These are phyloP conservation scores for Penicillium roqueforti DNA, from an alignment of 495 filamentous ascomycete genomes.

Conservation along the genomic window DNA sequence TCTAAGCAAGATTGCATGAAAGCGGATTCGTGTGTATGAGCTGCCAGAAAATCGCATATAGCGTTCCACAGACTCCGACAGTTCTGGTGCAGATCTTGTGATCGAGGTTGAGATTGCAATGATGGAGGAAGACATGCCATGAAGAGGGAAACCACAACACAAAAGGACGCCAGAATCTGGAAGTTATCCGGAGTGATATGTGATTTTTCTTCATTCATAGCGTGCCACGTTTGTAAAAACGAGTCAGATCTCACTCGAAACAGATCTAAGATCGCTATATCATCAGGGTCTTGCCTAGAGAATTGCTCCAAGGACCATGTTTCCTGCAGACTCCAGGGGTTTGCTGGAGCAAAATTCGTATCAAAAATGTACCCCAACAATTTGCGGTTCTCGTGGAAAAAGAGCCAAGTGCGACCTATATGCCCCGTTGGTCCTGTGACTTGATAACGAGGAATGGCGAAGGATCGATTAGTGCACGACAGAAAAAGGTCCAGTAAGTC, in stretches of 20 bases:
- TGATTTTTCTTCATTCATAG: slow-evolving; percentile 36
- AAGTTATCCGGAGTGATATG: slow-evolving; percentile 45
- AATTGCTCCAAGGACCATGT: slow-evolving; percentile 21
- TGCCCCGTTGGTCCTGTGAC: slow-evolving; percentile 26
- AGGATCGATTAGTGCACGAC: slow-evolving; percentile 39
- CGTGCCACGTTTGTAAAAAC: slow-evolving; percentile 44
- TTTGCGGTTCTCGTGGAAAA: slow-evolving; percentile 30
- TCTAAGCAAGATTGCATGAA: slow-evolving; percentile 35
- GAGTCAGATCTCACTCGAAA: slow-evolving; percentile 41
- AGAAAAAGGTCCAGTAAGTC: slow-evolving; percentile 37
- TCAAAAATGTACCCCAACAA: slow-evolving; percentile 39
- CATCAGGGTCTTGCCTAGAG: slow-evolving; percentile 35
- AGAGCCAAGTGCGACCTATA: slow-evolving; percentile 36
- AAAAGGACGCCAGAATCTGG: slow-evolving; percentile 46
- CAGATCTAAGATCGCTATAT: slow-evolving; percentile 42
- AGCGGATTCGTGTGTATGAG: slow-evolving; percentile 22
- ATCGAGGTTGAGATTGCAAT: slow-evolving; percentile 16
- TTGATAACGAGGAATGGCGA: slow-evolving; percentile 16
- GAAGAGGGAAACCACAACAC: slow-evolving; percentile 34
- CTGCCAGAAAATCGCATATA: slow-evolving; percentile 33
- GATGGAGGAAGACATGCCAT: slow-evolving; percentile 34
- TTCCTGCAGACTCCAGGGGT: slow-evolving; percentile 28
- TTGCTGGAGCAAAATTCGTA: slow-evolving; percentile 17
- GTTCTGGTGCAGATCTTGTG: slow-evolving; percentile 31
- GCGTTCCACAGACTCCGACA: slow-evolving; percentile 31